These are phyloP conservation scores for Crithidia sp. DNA, from an alignment of 208 protist genomes.

Conservation along the genomic window DNA sequence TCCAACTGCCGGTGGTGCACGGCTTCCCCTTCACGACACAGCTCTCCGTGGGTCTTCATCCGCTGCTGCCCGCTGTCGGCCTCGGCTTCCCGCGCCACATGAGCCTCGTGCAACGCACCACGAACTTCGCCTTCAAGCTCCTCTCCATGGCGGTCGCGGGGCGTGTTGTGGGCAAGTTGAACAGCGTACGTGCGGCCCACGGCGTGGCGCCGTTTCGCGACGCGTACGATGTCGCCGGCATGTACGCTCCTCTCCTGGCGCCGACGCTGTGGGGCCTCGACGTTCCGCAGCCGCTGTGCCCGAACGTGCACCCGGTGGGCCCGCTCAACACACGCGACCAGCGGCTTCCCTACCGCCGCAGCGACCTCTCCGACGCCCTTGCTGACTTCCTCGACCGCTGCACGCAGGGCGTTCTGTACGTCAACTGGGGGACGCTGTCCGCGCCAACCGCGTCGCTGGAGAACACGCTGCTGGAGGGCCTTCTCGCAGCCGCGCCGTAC, in stretches of 20 bases:
- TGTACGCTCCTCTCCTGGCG: conserved; percentile 46
- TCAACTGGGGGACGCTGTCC: conserved; percentile 57
- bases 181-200: conserved; percentile 25
- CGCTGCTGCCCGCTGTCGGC: conserved; percentile 44
- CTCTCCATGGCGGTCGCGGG: conserved; percentile 7
- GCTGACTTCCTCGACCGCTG: conserved; percentile 44
- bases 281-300: conserved; percentile 55
- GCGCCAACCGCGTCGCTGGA: conserved; percentile 18
- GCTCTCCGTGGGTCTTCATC: conserved; percentile 41
- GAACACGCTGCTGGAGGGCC: conserved; percentile 31
- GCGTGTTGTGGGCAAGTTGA: conserved; percentile 26
- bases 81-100: conserved; percentile 43
- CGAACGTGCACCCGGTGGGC: conserved; percentile 59
- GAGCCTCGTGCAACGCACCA: conserved; percentile 26
- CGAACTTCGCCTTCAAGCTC: conserved; percentile 37
- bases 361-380: conserved; percentile 24
- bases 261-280: conserved; percentile 56
- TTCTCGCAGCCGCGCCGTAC: conserved; percentile 33
- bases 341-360: conserved; percentile 18
- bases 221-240: conserved; percentile 42
- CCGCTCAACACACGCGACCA: conserved; percentile 42
- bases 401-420: conserved; percentile 48
- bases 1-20: conserved; percentile 44
- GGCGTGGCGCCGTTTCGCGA: conserved; percentile 31
- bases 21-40: conserved; percentile 48